phyloP scores from a whole-genome alignment of 106 monocot species.

The Dendrobium catenatum region DNA sequence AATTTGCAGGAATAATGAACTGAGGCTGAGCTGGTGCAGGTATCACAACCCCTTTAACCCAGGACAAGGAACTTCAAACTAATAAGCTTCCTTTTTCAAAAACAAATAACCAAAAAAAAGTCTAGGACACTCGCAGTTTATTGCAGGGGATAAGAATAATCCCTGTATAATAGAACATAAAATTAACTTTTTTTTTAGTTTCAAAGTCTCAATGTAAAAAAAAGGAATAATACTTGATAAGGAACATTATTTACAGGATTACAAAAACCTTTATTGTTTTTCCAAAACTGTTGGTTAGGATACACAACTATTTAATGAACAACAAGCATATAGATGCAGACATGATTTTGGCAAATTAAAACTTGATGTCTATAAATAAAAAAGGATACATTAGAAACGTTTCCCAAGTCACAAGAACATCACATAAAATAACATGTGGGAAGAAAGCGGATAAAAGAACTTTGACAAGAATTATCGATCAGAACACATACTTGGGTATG shows the following conservation, averaged over 20 bases:
- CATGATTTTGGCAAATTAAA: too few relatives aligned
- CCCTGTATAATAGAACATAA: not conserved
- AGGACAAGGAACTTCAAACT: constrained; percentile 1
- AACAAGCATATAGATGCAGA: not conserved
- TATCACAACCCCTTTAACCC: not conserved
- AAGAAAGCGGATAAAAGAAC: not conserved
- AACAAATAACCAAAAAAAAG: not conserved
- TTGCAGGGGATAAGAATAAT: not conserved
- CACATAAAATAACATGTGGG: not conserved
- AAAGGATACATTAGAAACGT: not conserved
- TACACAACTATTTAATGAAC: not conserved
- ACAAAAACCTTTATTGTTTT: not conserved
- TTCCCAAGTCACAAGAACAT: not conserved
- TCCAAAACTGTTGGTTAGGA: not conserved
- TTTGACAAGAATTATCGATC: not conserved
- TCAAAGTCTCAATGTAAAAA: not conserved
- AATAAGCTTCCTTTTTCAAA: not conserved
- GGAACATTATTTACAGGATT: not conserved
- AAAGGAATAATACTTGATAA: not conserved
- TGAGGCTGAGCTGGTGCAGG: constrained; percentile 4
- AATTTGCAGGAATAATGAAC: constrained; percentile 5
- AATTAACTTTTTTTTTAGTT: not conserved
- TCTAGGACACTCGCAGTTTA: not conserved
- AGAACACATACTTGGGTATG: constrained; percentile 16
- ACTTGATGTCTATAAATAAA: too few relatives aligned